Evolutionary conservation across 2,329 filamentous ascomycete species (phyloP), one percentile per base, ranked within the genome.

Genomic region (Hirsutella rhossiliensis): DNA sequence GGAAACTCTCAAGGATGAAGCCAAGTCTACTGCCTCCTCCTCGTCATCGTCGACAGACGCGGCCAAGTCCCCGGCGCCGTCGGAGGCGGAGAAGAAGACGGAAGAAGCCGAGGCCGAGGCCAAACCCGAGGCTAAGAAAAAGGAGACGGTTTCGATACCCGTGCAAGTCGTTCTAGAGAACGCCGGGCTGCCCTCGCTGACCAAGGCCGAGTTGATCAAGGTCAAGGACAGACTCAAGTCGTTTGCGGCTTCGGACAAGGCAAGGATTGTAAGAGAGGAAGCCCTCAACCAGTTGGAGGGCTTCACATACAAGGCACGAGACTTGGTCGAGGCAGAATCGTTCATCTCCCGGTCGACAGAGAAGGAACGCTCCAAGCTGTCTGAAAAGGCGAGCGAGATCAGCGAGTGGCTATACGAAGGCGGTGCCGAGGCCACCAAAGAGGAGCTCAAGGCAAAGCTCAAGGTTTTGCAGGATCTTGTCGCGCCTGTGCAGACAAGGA

Each of bases 321-420:
- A 96, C 61, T 73, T 94, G 38, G 71, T 96, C 2, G 82, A 87
- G 37, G 82, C 83, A 47, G 80, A 86, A 40, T 71, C 73, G 1
- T 97, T 96, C 59, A 69, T 84, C 43, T 72, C 73, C 12, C 78
- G 75, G 4, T 84, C 88, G 29, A 90, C 83, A 11, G 68, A 78
- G 4, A 72, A 76, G 18, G 76, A 88, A 57, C 77, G 87, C 40
- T 61, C 72, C 7, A 64, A 67, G n/a, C 72, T 97, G 12, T 75
- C 83, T 53, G 69, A 78, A 48, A 80, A 81, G 56, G 73, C 87
- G 34, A 73, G 76, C 48, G 76, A 78, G 41, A 75, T 80, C 19
- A 84, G 85, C 54, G 88, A 95, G 11, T 98, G 92, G 90, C 78
- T 98, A 47, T 92, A 95, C 59, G 85, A 78, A 15, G 88, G 89